A percentile compares a stretch with the other conserved stretches of the same genome.
These are phyloP conservation scores for Penicillium sp. DNA, from an alignment of 2,329 filamentous ascomycete species.

Conservation along the genomic window DNA sequence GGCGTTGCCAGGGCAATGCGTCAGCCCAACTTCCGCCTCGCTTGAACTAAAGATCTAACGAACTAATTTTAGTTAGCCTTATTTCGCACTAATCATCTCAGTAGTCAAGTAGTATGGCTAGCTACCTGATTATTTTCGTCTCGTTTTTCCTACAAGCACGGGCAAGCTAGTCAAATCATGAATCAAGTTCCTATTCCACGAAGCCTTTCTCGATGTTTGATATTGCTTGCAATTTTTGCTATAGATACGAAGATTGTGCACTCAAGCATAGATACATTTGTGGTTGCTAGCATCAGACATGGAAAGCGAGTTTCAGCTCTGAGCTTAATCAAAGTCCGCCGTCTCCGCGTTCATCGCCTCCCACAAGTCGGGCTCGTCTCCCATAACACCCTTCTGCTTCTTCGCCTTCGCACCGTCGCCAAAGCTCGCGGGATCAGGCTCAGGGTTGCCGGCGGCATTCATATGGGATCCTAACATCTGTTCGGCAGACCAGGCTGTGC, in stretches of 20 bases:
- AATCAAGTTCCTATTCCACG: too few relatives aligned
- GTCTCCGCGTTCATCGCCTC: slow-evolving; percentile 34
- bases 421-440: slow-evolving; percentile 29
- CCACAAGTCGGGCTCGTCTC: slow-evolving; percentile 32
- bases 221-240: not conserved
- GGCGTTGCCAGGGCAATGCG: slow-evolving; percentile 9
- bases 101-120: not conserved
- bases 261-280: not conserved
- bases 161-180: not conserved
- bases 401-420: slow-evolving; percentile 26
- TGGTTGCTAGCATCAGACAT: not conserved
- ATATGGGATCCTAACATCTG: slow-evolving; percentile 34
- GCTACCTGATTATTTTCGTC: not conserved
- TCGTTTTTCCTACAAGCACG: not conserved
- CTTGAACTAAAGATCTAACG: not conserved
- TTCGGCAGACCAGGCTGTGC: slow-evolving; percentile 27
- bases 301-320: not conserved
- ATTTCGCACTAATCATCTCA: too few relatives aligned
- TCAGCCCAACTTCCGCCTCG: not conserved
- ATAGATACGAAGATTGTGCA: not conserved
- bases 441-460: slow-evolving; percentile 34
- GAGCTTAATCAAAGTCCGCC: slow-evolving; percentile 31
- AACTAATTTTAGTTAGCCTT: not conserved
- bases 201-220: not conserved
- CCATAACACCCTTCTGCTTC: slow-evolving; percentile 6